A percentile compares a stretch with the other conserved stretches of the same genome.
Evolutionary conservation across 2,329 filamentous ascomycete species (phyloP).

Genomic region (Fusarium sp.): DNA sequence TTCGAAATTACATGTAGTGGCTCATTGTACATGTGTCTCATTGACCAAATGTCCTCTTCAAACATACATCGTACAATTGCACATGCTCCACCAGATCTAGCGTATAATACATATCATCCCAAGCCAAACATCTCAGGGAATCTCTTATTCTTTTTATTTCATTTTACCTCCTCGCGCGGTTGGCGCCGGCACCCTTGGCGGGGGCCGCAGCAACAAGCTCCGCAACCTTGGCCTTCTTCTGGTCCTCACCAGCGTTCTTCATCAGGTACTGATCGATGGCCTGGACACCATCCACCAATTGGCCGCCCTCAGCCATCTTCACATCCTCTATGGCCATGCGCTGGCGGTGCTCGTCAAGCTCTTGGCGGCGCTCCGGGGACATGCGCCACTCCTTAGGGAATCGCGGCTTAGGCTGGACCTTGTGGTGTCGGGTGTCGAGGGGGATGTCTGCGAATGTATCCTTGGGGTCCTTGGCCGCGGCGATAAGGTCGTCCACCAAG

Average conservation of each 20-base stretch:
- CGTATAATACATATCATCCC: constrained; percentile 47
- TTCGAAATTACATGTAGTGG: constrained; percentile 8
- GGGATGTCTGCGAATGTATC: constrained; percentile 93
- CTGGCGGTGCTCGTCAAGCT: constrained; percentile 73
- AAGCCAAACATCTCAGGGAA: constrained; percentile 5
- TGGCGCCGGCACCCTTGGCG: constrained; percentile 34
- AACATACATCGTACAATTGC: constrained; percentile 49
- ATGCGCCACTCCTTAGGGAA: constrained; percentile 90
- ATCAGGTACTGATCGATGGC: constrained; percentile 59
- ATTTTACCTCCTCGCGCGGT: constrained; percentile 45
- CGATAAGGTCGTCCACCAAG: constrained; percentile 78
- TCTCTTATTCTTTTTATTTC: not conserved
- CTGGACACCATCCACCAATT: constrained; percentile 70
- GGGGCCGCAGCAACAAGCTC: constrained; percentile 50
- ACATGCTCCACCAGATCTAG: constrained; percentile 42
- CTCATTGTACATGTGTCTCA: constrained; percentile 43
- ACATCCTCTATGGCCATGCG: constrained; percentile 67
- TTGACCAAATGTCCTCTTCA: constrained; percentile 34
- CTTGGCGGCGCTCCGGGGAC: constrained; percentile 74
- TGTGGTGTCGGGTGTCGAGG: constrained; percentile 88
- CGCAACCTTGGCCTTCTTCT: constrained; percentile 52
- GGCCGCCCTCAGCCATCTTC: constrained; percentile 64
- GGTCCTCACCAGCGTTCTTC: constrained; percentile 53
- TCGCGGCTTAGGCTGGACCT: constrained; percentile 73
- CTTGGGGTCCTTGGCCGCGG: constrained; percentile 79